Conservation (phyloP, 2,329 filamentous ascomycete genomes). For the Paecilomyces sp. region DNA sequence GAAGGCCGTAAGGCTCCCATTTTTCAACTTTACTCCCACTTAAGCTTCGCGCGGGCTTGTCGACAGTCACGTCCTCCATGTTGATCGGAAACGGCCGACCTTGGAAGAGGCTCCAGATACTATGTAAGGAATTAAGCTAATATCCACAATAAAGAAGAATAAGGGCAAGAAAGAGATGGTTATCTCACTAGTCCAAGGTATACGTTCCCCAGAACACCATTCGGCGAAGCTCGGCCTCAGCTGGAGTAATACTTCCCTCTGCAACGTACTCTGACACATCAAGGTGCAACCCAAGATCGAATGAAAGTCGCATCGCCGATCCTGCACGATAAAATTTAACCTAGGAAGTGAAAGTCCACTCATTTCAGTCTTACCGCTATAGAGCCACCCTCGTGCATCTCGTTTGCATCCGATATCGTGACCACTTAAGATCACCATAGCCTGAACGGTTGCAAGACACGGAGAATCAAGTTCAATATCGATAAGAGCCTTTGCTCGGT, state of each 20-base stretch:
- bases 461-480: not conserved
- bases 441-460: not conserved
- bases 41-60: slow-evolving; percentile 18
- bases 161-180: no score
- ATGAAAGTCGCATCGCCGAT: not conserved
- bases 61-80: slow-evolving; percentile 26
- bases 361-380: no score
- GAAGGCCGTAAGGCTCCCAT: not conserved
- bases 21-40: not conserved
- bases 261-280: not conserved
- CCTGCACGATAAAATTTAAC: no score
- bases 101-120: no score
- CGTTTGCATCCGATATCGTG: not conserved
- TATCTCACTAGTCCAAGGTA: not conserved
- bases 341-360: no score
- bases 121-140: no score
- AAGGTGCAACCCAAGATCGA: not conserved
- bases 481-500: not conserved
- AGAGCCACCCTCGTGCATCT: not conserved
- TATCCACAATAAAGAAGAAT: no score
- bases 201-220: not conserved
- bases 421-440: not conserved
- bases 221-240: not conserved
- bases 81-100: slow-evolving; percentile 30
- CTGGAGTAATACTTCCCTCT: not conserved